phyloP scores from a whole-genome alignment of 1,139 yeast species.

The Yamadazyma triangularis region DNA sequence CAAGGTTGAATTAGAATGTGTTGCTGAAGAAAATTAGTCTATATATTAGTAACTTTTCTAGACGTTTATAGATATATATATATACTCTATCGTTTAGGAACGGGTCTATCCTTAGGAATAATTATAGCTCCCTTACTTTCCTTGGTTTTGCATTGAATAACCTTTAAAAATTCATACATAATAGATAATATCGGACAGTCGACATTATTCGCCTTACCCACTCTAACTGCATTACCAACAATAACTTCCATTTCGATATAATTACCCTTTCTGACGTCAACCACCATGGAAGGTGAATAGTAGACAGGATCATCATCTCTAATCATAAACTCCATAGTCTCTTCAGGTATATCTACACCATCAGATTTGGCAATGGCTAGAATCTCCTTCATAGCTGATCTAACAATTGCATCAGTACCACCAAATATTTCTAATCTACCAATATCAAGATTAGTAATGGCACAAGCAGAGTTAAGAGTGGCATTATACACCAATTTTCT shows the following conservation, averaged over 20 bases:
- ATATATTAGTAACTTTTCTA: no score
- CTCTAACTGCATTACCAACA: conserved; percentile 62
- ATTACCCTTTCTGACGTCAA: conserved; percentile 64
- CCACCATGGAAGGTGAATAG: conserved; percentile 62
- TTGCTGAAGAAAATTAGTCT: conserved; percentile 20
- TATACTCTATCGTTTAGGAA: not conserved
- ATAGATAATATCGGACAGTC: conserved; percentile 38
- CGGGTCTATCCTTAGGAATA: conserved; percentile 1
- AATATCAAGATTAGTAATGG: conserved; percentile 47
- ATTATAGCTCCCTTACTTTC: not conserved
- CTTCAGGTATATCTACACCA: conserved; percentile 28
- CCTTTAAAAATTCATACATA: conserved; percentile 47
- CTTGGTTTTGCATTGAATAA: conserved; percentile 44
- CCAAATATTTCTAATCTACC: conserved; percentile 42
- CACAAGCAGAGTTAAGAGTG: conserved; percentile 57
- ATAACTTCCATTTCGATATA: conserved; percentile 68
- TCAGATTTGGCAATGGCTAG: conserved; percentile 48
- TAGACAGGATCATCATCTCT: conserved; percentile 61
- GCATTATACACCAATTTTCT: conserved; percentile 67
- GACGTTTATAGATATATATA: no score
- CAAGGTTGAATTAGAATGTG: conserved; percentile 41
- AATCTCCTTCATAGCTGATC: conserved; percentile 62
- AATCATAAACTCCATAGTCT: conserved; percentile 45
- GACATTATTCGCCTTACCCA: conserved; percentile 52
- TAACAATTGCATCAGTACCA: conserved; percentile 47